Base-by-base conservation (phyloP, 306 rosid species). In the Cucurbita ficifolia region DNA sequence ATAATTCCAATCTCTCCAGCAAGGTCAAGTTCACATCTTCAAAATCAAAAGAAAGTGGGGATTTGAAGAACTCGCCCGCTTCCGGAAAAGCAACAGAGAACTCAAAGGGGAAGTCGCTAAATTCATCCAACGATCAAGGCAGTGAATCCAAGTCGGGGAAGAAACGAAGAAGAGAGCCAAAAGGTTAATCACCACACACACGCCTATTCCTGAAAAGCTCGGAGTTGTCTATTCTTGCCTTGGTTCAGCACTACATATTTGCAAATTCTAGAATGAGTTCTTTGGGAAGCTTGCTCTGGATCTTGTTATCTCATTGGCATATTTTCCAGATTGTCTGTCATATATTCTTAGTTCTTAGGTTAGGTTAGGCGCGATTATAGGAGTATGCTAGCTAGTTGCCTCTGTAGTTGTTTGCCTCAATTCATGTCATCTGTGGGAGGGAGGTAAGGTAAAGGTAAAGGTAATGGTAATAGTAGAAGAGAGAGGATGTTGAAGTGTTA, bases 81-180 rank as follows among this genome's bases (percentile, higher is more conserved):
- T 79, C 87, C 6, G 76, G 76, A 16, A 73, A 77, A 52, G 73
- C 67, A 48, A 56, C 48, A 6, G 91, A 88, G 57, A 81, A 77
- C 9, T 58, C 74, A 0, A 90, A 88, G 85, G 84, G 81, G 10
- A 93, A 86, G 87, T 62, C 81, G 2, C 74, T 74, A 63, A 77
- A 73, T 76, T 78, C 84, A 75, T 80, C 89, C 17, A 88, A 87
- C 79, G 84, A 63, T 29, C 84, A 76, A 61, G 86, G 82, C 72
- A 84, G 70, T 12, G 83, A 76, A 67, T 62, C 57, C 67, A 93
- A 87, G 88, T 55, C 80, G 11, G 98, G 96, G 58, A 90, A 86
- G 88, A 94, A 90, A 76, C 87, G 97, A 53, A 81, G 77, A 56
- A 83, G 92, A 81, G 83, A 86, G 64, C 43, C 73, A 52, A 90